Conservation (phyloP, 345 rosid genomes). For the Populus deltoides region DNA sequence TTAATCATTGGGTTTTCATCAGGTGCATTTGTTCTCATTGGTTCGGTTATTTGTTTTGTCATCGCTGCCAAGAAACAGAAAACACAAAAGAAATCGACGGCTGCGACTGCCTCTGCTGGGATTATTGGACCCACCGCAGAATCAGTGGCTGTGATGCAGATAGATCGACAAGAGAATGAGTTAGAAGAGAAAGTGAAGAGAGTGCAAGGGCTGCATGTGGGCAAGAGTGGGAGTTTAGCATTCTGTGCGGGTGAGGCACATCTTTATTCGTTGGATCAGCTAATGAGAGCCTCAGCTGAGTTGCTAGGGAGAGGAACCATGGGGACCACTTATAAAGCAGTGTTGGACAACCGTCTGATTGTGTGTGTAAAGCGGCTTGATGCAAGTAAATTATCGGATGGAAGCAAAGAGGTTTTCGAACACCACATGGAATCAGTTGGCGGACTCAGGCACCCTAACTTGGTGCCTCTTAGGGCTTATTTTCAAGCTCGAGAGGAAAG, state of each 20-base stretch:
- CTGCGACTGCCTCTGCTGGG: slow-evolving; percentile 26
- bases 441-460: slow-evolving; percentile 81
- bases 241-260: slow-evolving; percentile 93
- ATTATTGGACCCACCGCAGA: slow-evolving; percentile 42
- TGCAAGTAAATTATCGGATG: slow-evolving; percentile 51
- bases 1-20: slow-evolving; percentile 53
- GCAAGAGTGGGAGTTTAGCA: slow-evolving; percentile 70
- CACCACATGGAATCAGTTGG: slow-evolving; percentile 96
- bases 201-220: slow-evolving; percentile 54
- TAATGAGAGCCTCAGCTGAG: slow-evolving; percentile 92
- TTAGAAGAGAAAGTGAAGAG: slow-evolving; percentile 78
- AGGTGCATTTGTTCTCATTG: slow-evolving; percentile 44
- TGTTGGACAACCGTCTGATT: slow-evolving; percentile 70
- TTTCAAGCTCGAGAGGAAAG: slow-evolving; percentile 84
- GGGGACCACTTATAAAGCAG: slow-evolving; percentile 87
- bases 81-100: slow-evolving; percentile 27
- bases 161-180: slow-evolving; percentile 67
- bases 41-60: slow-evolving; percentile 53
- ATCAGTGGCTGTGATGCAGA: slow-evolving; percentile 52
- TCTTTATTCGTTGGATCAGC: slow-evolving; percentile 77
- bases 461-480: slow-evolving; percentile 83
- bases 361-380: slow-evolving; percentile 83
- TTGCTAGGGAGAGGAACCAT: slow-evolving; percentile 75
- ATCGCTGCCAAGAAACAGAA: slow-evolving; percentile 50
- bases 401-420: slow-evolving; percentile 58